A percentile compares a stretch with the other conserved stretches of the same genome.
Conservation (phyloP, 2,329 filamentous ascomycete genomes). For the Emergomyces pasteurianus region DNA sequence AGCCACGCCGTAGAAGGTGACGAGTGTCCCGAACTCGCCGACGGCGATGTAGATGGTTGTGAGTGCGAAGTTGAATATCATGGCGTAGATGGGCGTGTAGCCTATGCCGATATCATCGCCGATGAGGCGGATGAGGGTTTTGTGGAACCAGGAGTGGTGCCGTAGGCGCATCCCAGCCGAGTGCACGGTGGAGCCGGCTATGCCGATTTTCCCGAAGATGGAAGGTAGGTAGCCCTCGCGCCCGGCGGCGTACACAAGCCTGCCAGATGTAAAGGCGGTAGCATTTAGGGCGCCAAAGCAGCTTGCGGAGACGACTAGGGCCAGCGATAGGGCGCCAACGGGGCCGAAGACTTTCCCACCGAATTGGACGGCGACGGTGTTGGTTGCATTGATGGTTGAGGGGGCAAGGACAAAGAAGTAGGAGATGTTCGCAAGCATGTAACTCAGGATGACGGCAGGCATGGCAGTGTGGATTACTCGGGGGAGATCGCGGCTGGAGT, state of each 20-base stretch:
- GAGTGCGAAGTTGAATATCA: constrained; percentile 65
- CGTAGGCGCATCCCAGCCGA: constrained; percentile 25
- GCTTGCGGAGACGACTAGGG: constrained; percentile 76
- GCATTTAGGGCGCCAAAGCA: constrained; percentile 95
- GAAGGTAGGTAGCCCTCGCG: constrained; percentile 88
- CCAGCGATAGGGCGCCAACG: constrained; percentile 68
- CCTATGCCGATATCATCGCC: constrained; percentile 73
- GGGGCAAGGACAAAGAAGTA: constrained; percentile 91
- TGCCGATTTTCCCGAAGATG: constrained; percentile 71
- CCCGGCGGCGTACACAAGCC: constrained; percentile 84
- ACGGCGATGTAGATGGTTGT: constrained; percentile 68
- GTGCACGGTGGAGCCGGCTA: constrained; percentile 34
- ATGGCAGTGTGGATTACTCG: constrained; percentile 94
- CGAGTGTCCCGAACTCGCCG: constrained; percentile 80
- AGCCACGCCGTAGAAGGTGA: constrained; percentile 96
- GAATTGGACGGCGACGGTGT: constrained; percentile 94
- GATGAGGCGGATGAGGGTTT: constrained; percentile 48
- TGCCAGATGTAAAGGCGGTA: constrained; percentile 82
- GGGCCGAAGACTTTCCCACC: constrained; percentile 81
- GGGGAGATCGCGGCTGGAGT: constrained; percentile 78
- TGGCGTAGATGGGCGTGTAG: constrained; percentile 87
- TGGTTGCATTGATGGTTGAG: constrained; percentile 67
- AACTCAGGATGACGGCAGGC: constrained; percentile 81
- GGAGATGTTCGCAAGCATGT: constrained; percentile 79
- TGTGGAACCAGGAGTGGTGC: constrained; percentile 44